These are phyloP conservation scores for Acanthamoeba culbertsoni DNA, from an alignment of 208 protist genomes.

Conservation along the genomic window DNA sequence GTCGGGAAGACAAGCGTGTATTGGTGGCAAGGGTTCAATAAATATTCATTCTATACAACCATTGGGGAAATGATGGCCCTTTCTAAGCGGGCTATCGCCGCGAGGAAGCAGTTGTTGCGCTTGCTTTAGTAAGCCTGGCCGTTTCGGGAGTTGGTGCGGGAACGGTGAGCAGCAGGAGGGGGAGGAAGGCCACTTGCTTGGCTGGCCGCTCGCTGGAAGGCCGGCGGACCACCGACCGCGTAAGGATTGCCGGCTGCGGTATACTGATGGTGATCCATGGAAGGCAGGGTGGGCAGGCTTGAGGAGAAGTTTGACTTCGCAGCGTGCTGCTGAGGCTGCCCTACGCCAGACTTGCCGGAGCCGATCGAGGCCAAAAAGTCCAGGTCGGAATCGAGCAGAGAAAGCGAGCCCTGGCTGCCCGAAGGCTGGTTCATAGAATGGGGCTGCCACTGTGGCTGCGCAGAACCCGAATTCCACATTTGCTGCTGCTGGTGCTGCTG, in stretches of 20 bases:
- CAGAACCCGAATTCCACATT: neutral
- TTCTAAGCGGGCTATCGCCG: neutral
- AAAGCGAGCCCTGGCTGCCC: neutral
- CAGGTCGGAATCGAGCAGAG: neutral
- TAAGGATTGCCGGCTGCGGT: neutral
- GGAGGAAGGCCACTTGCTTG: neutral
- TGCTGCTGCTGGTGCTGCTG: neutral
- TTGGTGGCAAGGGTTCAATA: too few relatives aligned
- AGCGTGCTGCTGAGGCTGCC: neutral
- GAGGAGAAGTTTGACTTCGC: neutral
- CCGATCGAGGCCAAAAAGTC: slow-evolving; percentile 22
- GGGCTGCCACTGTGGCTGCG: neutral
- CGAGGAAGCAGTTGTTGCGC: neutral
- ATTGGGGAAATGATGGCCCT: neutral
- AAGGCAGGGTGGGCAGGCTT: slow-evolving; percentile 9
- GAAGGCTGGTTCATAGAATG: neutral
- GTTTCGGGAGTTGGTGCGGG: neutral
- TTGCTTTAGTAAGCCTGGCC: neutral
- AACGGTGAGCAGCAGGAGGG: neutral
- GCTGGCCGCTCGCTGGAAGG: neutral
- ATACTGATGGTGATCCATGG: neutral
- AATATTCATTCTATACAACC: neutral
- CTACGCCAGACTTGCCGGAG: neutral
- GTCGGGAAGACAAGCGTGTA: too few relatives aligned
- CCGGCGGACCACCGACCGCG: neutral